Evolutionary conservation across 2,329 filamentous ascomycete species (phyloP).

Genomic region (Neoscytalidium dimidiatum): DNA sequence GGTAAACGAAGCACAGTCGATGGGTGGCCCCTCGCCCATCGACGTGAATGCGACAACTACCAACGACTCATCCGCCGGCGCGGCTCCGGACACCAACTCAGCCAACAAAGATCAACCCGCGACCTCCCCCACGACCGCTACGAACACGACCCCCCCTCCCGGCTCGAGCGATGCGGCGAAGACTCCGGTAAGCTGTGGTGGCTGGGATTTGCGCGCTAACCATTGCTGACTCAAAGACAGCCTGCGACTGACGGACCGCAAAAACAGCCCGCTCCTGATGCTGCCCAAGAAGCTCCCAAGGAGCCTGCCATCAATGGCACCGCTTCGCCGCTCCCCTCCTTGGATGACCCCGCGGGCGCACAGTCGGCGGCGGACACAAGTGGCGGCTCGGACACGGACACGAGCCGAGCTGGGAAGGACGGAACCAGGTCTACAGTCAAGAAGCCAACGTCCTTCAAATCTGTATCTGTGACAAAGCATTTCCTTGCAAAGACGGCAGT

Average conservation of each 20-base stretch:
- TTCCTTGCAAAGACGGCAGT: constrained; percentile 73
- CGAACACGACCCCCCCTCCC: constrained; percentile 19
- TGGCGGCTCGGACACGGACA: constrained; percentile 76
- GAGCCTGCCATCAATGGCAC: constrained; percentile 38
- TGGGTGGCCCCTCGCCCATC: constrained; percentile 64
- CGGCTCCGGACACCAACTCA: constrained; percentile 39
- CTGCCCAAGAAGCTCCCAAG: constrained; percentile 24
- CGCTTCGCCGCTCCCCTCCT: constrained; percentile 34
- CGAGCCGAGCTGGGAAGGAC: constrained; percentile 62
- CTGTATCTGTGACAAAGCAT: constrained; percentile 81
- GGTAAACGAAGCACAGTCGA: constrained; percentile 71
- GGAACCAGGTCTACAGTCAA: constrained; percentile 56
- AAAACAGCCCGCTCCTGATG: constrained; percentile 11
- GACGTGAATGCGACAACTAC: constrained; percentile 65
- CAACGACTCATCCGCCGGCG: constrained; percentile 54
- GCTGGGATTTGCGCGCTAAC: neutral
- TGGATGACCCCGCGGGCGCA: constrained; percentile 30
- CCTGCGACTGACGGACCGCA: constrained; percentile 11
- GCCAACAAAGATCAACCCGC: constrained; percentile 36
- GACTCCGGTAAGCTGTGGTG: constrained; percentile 29
- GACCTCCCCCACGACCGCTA: constrained; percentile 36
- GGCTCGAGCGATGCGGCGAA: constrained; percentile 8
- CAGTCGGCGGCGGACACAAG: constrained; percentile 65
- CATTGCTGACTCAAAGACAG: constrained; percentile 7
- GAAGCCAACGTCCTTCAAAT: constrained; percentile 79